phyloP scores from a whole-genome alignment of 805 yeast genomes.

The Vanderwaltozyma verrucispora region DNA sequence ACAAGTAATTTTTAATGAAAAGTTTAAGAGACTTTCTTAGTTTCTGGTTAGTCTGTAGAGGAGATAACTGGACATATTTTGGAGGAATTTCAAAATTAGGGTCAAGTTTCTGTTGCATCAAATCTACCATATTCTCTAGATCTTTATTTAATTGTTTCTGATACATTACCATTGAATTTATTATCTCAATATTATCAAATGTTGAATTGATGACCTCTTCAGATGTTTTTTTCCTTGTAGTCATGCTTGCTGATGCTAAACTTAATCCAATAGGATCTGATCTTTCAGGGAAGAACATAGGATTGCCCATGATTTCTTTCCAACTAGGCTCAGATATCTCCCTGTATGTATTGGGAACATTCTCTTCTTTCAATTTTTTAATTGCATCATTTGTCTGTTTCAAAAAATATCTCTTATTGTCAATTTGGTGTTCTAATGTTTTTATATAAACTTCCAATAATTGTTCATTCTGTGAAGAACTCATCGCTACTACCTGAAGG shows the following conservation, averaged over 20 bases:
- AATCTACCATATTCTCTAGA: slow-evolving; percentile 6
- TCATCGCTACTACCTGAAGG: no score
- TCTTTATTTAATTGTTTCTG: slow-evolving; percentile 16
- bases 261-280: slow-evolving; percentile 26
- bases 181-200: slow-evolving; percentile 1
- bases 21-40: slow-evolving; percentile 6
- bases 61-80: not conserved
- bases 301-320: slow-evolving; percentile 15
- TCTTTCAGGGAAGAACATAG: slow-evolving; percentile 23
- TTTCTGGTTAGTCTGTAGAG: slow-evolving; percentile 4
- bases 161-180: slow-evolving; percentile 6
- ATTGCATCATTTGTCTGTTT: slow-evolving; percentile 16
- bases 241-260: slow-evolving; percentile 11
- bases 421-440: slow-evolving; percentile 18
- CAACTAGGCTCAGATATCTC: slow-evolving; percentile 6
- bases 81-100: not conserved
- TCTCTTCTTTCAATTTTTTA: slow-evolving; percentile 5
- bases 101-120: not conserved
- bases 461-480: not conserved
- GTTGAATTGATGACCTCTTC: slow-evolving; percentile 1
- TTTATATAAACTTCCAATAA: slow-evolving; percentile 10
- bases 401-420: slow-evolving; percentile 18
- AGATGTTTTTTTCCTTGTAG: slow-evolving; percentile 11
- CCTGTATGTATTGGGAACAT: not conserved
- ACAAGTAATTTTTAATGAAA: slow-evolving; percentile 9